phyloP scores from a whole-genome alignment of 495 filamentous ascomycete species.

The Xylaria cubensis region DNA sequence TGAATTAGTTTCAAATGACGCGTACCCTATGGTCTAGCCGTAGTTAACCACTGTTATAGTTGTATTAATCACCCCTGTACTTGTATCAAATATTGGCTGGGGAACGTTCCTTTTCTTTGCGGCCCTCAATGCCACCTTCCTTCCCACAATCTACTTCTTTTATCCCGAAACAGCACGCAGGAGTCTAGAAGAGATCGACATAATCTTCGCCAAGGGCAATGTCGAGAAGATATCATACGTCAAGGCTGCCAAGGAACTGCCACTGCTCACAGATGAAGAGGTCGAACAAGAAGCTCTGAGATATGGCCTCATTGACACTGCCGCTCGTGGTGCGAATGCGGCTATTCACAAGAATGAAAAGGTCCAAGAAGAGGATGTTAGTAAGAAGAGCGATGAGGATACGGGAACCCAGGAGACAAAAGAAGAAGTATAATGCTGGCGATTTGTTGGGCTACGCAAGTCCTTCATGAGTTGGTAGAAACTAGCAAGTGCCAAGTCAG shows the following conservation, averaged over 20 bases:
- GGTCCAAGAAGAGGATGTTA: not conserved
- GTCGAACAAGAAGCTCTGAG: conserved; percentile 66
- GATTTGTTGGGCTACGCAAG: not conserved
- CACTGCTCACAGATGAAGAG: conserved; percentile 66
- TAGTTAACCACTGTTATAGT: conserved; percentile 49
- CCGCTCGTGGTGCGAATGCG: conserved; percentile 34
- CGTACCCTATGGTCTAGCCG: not conserved
- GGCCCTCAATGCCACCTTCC: conserved; percentile 69
- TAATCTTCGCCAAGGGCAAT: conserved; percentile 70
- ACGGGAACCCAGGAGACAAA: conserved; percentile 7
- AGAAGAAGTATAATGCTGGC: not conserved
- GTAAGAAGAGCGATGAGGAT: conserved; percentile 22
- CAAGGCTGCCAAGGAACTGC: conserved; percentile 70
- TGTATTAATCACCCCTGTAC: conserved; percentile 82
- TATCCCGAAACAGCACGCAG: conserved; percentile 76
- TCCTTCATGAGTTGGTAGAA: not conserved
- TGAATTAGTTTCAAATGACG: not conserved
- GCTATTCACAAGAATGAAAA: not conserved
- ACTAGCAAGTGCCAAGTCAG: not conserved
- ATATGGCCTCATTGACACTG: conserved; percentile 62
- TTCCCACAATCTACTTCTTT: conserved; percentile 78
- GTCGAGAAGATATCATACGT: conserved; percentile 79
- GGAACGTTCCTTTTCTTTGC: conserved; percentile 84
- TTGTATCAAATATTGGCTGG: conserved; percentile 72
- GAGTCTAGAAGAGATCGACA: conserved; percentile 79